Conservation (phyloP, 768 basidiomycete genomes). For the Lentinula sp. region DNA sequence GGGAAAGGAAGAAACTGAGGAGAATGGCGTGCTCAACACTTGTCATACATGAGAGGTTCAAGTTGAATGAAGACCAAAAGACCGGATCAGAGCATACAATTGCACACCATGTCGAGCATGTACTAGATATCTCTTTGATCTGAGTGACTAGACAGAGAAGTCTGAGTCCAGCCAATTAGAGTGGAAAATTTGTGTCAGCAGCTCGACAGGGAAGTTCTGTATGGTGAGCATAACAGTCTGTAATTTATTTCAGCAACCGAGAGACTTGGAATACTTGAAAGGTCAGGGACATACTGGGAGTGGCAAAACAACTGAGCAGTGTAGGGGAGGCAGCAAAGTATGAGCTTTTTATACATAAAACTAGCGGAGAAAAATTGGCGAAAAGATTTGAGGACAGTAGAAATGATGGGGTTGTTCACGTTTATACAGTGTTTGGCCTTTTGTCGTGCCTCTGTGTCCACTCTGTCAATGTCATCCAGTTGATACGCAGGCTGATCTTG, state of each 20-base stretch:
- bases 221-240: not conserved
- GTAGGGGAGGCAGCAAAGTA: too few species aligned
- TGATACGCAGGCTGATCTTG: slow-evolving; percentile 59
- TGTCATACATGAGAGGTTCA: not conserved
- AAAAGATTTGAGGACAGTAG: slow-evolving; percentile 62
- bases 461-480: slow-evolving; percentile 31
- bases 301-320: too few species aligned
- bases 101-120: not conserved
- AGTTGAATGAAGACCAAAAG: not conserved
- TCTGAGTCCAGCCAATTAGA: not conserved
- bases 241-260: not conserved
- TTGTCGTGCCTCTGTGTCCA: slow-evolving; percentile 30
- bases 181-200: not conserved
- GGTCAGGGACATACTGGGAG: too few species aligned
- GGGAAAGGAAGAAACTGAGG: not conserved
- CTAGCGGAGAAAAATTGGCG: slow-evolving; percentile 41
- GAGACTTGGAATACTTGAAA: too few species aligned
- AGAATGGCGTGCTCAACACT: too few species aligned
- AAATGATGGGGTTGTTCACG: slow-evolving; percentile 71
- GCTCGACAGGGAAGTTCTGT: not conserved
- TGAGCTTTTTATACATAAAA: too few species aligned
- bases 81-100: not conserved
- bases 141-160: not conserved
- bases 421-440: slow-evolving; percentile 71
- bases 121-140: not conserved